Base-by-base conservation (phyloP, 371 early-diverging fungal species). In the Nematocida sp. region DNA sequence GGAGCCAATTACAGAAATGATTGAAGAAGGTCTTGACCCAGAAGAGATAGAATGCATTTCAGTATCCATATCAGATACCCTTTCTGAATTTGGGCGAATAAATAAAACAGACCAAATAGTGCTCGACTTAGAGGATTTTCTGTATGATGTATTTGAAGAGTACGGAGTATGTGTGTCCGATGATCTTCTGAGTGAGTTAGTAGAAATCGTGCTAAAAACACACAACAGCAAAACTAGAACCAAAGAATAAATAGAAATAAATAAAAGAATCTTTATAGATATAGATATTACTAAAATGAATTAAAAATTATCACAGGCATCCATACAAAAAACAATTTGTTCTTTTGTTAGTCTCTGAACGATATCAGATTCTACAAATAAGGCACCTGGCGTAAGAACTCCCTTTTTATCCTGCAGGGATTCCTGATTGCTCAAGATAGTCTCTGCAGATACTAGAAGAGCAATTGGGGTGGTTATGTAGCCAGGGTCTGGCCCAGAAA, bases 401-500 rank as follows among this genome's bases (percentile, higher is more conserved):
- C 88, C 88, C 46, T 45, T 55, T 46, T 67, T 33, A n/a, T 80
- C 57, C 15, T 83, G 54, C 5, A 84, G 42, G 9, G 60, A 33
- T 20, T 78, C 83, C n/a, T 47, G 66, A 47, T 85, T 67, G 25
- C 72, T 75, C 25, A 87, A 11, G 46, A 78, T 78, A 3, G 60
- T 67, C 54, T 78, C 80, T 11, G 80, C 80, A 58, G 69, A 69
- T 18, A 71, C 71, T 5, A 78, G 42, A 58, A 78, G 64, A 72
- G 73, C 73, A 45, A 84, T 86, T 5, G 87, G 83, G 2, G 86
- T 87, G 5, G 84, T 80, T 18, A 66, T 62, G 64, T 88, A 88
- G 56, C 83, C 83, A 33, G 88, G 88, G 72, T 88, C 88, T n/a
- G 85, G 84, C 4, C 88, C 88, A 40, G 73, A 69, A 15, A 88